Conservation (phyloP, 345 rosid genomes). For the Streptanthus diversifolius region DNA sequence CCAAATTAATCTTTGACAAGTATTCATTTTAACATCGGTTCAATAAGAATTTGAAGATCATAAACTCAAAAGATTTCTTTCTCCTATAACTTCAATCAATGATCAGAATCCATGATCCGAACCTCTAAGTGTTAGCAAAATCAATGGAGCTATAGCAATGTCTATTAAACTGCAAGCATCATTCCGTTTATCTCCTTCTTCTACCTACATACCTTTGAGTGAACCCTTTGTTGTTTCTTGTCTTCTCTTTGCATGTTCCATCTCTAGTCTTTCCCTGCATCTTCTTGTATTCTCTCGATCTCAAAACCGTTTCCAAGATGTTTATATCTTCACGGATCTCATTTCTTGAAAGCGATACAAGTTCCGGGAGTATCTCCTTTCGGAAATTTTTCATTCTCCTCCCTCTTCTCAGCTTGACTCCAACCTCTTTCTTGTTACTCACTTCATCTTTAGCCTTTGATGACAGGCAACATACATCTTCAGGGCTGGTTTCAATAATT, state of each 20-base stretch:
- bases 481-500: conserved; percentile 40
- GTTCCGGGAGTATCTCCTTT: conserved; percentile 60
- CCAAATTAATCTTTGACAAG: background rate
- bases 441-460: conserved; percentile 42
- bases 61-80: background rate
- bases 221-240: conserved; percentile 32
- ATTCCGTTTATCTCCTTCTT: background rate
- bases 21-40: background rate
- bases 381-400: conserved; percentile 73
- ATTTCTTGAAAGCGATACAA: conserved; percentile 47
- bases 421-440: conserved; percentile 36
- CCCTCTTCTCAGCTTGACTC: conserved; percentile 59
- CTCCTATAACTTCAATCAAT: background rate
- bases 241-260: background rate
- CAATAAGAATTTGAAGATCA: background rate
- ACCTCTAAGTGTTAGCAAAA: background rate
- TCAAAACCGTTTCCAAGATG: conserved; percentile 55
- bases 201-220: background rate
- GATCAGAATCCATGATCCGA: background rate
- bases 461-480: conserved; percentile 44
- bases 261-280: conserved; percentile 36
- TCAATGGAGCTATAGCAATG: background rate
- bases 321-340: conserved; percentile 65
- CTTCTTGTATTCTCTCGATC: conserved; percentile 62
- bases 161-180: background rate